Base-by-base conservation (phyloP, 352 stramenopile species). In the Globisporangium lucens region DNA sequence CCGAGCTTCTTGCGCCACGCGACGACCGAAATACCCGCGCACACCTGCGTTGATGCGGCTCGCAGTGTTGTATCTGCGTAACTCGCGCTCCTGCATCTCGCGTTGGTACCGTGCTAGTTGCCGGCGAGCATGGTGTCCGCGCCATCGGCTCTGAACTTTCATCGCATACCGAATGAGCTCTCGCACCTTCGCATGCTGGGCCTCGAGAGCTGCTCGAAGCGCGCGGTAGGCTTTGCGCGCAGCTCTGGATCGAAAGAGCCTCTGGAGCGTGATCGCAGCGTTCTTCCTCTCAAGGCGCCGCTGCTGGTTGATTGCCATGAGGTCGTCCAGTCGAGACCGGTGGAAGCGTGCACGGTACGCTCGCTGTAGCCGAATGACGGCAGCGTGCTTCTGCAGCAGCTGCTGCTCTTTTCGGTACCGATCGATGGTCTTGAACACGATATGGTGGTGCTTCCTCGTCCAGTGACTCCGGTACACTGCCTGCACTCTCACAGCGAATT, bases 101-200 rank as follows among this genome's bases (percentile, higher is more conserved):
- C 66, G 69, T 5, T 77, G 72, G 12, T 75, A 71, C 29, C 73
- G 67, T 52, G 52, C 15, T 8, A 91, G 35, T 22, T 86, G 70
- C 7, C 74, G 69, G 29, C 86, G 74, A 22, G 69, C 78, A 27
- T 60, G 49, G 43, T 89, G 75, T 0, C 84, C 84, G 22, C 86
- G 70, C 86, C 86, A 94, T 33, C 81, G 79, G 56, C 82, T 83
- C 63, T 94, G 86, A 12, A 94, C 60, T 29, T 81, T 80, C 47
- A 86, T 76, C 47, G 76, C 84, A 51, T 87, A 72, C 0, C 51
- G 59, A 9, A 84, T 68, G 10, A 89, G 68, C 43, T 78, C 60
- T 1, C 67, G 67, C 1, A 72, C 43, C 36, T 80, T 70, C 38
- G 78, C 67, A 57, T 74, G 74, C 47, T 91, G 83, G 7, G 62